These are phyloP conservation scores for Ephemerocybe angulata DNA, from an alignment of 768 basidiomycete genomes.

Conservation along the genomic window DNA sequence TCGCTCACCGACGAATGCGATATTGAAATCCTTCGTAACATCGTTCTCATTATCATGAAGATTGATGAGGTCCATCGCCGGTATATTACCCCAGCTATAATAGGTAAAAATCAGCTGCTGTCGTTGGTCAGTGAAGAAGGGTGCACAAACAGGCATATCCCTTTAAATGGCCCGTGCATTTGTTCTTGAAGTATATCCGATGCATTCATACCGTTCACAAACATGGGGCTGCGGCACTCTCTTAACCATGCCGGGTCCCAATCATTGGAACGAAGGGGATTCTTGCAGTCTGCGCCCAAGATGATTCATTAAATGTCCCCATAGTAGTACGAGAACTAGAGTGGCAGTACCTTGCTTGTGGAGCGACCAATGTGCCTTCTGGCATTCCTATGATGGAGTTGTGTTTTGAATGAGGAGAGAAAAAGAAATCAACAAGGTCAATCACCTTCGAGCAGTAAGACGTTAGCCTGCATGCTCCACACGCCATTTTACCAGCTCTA, in stretches of 20 bases:
- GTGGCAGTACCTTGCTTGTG: background rate
- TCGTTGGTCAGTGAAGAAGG: background rate
- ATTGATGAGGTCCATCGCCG: constrained; percentile 17
- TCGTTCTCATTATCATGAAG: constrained; percentile 19
- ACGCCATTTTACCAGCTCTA: constrained; percentile 24
- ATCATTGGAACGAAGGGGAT: background rate
- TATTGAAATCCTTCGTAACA: constrained; percentile 11
- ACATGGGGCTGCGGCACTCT: background rate
- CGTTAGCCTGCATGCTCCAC: constrained; percentile 28
- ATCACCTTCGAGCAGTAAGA: constrained; percentile 36
- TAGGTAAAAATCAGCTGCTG: background rate
- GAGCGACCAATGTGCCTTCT: background rate
- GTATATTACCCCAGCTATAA: constrained; percentile 20
- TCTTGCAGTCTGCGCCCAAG: background rate
- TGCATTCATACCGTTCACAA: background rate
- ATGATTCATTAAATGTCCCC: background rate
- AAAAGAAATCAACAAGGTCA: background rate
- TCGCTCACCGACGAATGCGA: constrained; percentile 21
- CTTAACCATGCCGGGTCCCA: background rate
- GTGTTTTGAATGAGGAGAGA: background rate
- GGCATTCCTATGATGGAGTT: background rate
- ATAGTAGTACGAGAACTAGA: background rate
- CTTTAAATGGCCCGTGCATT: no score
- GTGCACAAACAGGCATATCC: background rate
- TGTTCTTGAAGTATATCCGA: no score